These are phyloP conservation scores for Leishmania braziliensis DNA, from an alignment of 208 protist species.

Conservation along the genomic window DNA sequence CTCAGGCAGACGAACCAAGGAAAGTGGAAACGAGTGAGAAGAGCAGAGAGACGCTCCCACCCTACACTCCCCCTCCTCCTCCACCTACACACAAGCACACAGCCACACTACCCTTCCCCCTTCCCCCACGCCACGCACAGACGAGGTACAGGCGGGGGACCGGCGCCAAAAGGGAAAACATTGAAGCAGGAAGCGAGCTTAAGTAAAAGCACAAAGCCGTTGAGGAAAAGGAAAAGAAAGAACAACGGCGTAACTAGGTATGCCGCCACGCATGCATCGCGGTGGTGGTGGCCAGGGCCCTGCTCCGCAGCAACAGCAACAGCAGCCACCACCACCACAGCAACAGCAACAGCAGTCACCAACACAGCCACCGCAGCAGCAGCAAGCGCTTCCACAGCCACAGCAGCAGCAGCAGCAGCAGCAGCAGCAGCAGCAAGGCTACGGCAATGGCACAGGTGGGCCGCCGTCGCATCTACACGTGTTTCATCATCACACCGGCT, in stretches of 20 bases:
- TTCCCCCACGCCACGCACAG: not conserved
- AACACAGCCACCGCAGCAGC: constrained; percentile 1
- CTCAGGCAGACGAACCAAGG: not conserved
- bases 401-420: constrained; percentile 17
- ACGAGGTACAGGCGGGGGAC: not conserved
- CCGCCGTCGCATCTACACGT: constrained; percentile 34
- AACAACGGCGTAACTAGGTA: not conserved
- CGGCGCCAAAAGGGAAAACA: constrained; percentile 2
- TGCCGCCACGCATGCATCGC: constrained; percentile 39
- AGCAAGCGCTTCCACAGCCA: constrained; percentile 17
- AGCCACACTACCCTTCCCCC: not conserved
- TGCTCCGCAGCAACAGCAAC: constrained; percentile 28
- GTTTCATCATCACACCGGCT: constrained; percentile 38
- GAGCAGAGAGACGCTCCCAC: constrained; percentile 2
- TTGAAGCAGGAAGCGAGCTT: constrained; percentile 1
- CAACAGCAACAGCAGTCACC: not conserved
- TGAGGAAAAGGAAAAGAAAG: not conserved
- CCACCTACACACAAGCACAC: not conserved
- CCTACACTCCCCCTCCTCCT: not conserved
- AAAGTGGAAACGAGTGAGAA: not conserved
- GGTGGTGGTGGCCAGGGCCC: constrained; percentile 33
- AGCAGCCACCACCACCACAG: constrained; percentile 16
- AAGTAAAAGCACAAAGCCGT: not conserved
- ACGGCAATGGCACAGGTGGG: constrained; percentile 26
- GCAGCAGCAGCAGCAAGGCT: constrained; percentile 27